These are phyloP conservation scores for Penicillium canariense DNA, from an alignment of 495 filamentous ascomycete genomes.

Conservation along the genomic window DNA sequence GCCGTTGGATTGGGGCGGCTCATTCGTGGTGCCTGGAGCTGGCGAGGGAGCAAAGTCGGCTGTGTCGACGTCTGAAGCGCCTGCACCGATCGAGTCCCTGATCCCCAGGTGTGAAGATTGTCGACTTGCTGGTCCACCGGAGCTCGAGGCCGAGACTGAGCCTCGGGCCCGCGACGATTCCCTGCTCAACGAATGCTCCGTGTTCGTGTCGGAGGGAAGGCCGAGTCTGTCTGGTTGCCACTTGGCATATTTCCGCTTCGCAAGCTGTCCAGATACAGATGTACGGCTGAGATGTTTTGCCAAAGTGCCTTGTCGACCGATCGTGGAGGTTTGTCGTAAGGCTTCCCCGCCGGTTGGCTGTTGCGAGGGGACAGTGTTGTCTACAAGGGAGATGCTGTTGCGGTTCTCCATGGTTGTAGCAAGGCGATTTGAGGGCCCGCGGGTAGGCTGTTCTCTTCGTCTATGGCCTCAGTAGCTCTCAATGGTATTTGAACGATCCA, in stretches of 20 bases:
- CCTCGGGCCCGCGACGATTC: conserved; percentile 23
- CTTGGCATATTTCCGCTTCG: conserved; percentile 60
- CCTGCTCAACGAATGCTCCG: conserved; percentile 17
- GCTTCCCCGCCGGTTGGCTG: conserved; percentile 22
- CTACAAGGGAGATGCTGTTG: conserved; percentile 34
- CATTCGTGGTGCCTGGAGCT: conserved; percentile 23
- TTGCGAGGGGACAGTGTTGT: conserved; percentile 39
- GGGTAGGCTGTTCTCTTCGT: no score
- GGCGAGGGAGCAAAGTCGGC: conserved; percentile 19
- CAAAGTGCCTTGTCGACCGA: conserved; percentile 20
- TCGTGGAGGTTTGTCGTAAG: conserved; percentile 18
- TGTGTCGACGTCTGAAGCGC: conserved; percentile 10
- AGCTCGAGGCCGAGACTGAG: conserved; percentile 24
- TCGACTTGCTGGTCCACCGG: conserved; percentile 11
- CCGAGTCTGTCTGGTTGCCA: conserved; percentile 55
- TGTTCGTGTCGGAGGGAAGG: conserved; percentile 24
- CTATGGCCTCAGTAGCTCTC: no score
- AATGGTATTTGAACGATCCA: neutral
- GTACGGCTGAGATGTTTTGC: conserved; percentile 34
- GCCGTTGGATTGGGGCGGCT: conserved; percentile 19
- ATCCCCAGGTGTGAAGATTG: conserved; percentile 12
- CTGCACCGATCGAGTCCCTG: conserved; percentile 5
- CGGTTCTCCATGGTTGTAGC: conserved; percentile 22
- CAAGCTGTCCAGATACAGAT: conserved; percentile 47
- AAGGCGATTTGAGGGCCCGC: neutral